Base-by-base conservation (phyloP, 192 early-diverging fungal species). In the Coemansia sp. region DNA sequence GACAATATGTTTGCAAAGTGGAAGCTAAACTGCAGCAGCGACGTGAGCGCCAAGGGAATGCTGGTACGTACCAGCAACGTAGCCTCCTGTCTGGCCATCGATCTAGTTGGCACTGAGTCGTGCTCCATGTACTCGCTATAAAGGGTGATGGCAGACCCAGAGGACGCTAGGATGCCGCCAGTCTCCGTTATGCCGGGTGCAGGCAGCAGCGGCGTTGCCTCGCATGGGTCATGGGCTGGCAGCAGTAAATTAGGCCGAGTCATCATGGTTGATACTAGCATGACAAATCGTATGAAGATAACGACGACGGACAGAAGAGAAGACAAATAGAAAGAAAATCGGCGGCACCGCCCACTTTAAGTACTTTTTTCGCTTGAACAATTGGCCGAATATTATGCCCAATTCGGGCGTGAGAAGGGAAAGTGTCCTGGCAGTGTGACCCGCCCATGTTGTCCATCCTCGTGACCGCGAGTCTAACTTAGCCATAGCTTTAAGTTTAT, bases 11-110 rank as follows among this genome's bases (percentile, higher is more conserved):
- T 88, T 17, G 83, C 72, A 35, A 89, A 68, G 58, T 83, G 79
- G 29, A 91, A 73, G 46, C 84, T 84, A 63, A 84, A 86, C 53
- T 88, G 86, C 19, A 91, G 69, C 17, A 88, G 53, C 60, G 87
- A 90, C 1, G 88, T 62, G 27, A 66, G 26, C 1, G 62, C 40
- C 22, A 75, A 40, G 0, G 78, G 71, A 8, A 67, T 18, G 21
- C 67, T 74, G 22, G 78, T 53, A 29, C 33, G 11, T 12, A 44
- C 54, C 46, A 80, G 12, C 27, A 27, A 7, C 24, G 29, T 33
- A 18, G 65, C 44, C 42, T 77, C 75, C 24, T 77, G 61, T 21
- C 19, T 39, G 27, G 72, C n/a, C 3, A 63, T 62, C 21, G 24
- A 34, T 19, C 35, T 53, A 3, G 76, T 46, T 1, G n/a, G 10